A percentile compares a stretch with the other conserved stretches of the same genome.
Evolutionary conservation across 1,139 yeast genomes (phyloP).

Genomic region (Taphrina populina): DNA sequence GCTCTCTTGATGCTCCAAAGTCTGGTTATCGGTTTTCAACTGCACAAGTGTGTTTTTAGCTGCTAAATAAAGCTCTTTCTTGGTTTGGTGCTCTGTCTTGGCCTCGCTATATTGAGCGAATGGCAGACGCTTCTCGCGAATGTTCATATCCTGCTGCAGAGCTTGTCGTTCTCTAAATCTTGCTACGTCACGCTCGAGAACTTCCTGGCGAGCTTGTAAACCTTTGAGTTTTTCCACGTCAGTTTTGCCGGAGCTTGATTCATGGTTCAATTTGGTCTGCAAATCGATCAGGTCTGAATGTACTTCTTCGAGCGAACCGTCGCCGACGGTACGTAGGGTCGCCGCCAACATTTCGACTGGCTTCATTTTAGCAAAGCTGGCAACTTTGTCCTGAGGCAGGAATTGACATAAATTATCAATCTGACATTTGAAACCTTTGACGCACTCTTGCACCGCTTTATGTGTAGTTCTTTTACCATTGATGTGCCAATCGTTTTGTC

Average conservation of each 20-base stretch:
- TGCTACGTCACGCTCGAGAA: slow-evolving; percentile 39
- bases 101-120: slow-evolving; percentile 36
- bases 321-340: slow-evolving; percentile 78
- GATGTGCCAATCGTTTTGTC: slow-evolving; percentile 58
- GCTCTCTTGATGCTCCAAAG: slow-evolving; percentile 25
- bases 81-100: slow-evolving; percentile 43
- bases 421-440: slow-evolving; percentile 66
- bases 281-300: slow-evolving; percentile 60
- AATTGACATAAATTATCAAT: slow-evolving; percentile 91
- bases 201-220: slow-evolving; percentile 47
- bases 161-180: slow-evolving; percentile 39
- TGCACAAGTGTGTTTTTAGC: slow-evolving; percentile 50
- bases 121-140: slow-evolving; percentile 35
- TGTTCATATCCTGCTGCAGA: slow-evolving; percentile 33
- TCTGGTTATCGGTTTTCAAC: slow-evolving; percentile 43
- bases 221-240: slow-evolving; percentile 40
- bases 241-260: slow-evolving; percentile 37
- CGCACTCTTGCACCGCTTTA: slow-evolving; percentile 50
- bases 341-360: slow-evolving; percentile 73
- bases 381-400: slow-evolving; percentile 91
- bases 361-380: slow-evolving; percentile 80
- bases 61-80: slow-evolving; percentile 45
- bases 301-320: slow-evolving; percentile 55
- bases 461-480: slow-evolving; percentile 53
- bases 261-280: slow-evolving; percentile 48